Base-by-base conservation (phyloP, 1,284 basidiomycete species). In the Boletellus deceptivus region DNA sequence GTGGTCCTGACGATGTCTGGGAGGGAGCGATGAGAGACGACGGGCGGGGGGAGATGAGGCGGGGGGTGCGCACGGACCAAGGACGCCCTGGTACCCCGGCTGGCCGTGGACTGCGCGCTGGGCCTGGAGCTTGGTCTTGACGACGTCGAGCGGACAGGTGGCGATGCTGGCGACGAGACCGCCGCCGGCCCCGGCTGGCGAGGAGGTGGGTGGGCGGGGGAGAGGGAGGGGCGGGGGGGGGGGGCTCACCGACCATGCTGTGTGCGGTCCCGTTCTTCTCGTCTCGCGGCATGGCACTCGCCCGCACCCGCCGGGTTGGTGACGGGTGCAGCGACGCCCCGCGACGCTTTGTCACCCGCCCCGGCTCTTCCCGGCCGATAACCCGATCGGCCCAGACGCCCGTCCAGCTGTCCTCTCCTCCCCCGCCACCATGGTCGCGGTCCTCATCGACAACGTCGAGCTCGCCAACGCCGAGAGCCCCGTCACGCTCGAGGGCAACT, bases 81-180 rank as follows among this genome's bases (percentile, higher is more conserved):
- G 60, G 48, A 94, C 83, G 39, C 92, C 90, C 60, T 85, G 74
- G 69, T 95, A 94, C 16, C 80, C 83, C 50, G 75, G 70, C 54
- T 86, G 79, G 29, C 86, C 86, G 43, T 76, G 77, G 25, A 84
- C 72, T 22, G 78, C 75, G 52, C 82, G 78, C 70, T 97, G 93
- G 17, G 97, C 96, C 74, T 99, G 96, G 40, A 99, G 73, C 59
- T 92, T 91, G 0, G 96, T 99, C 77, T 99, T 99, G 71, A 99
- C 80, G 41, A 99, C 96, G 70, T 99, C 96, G 51, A 99, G 79
- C 7, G 96, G 96, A 70, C 97, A 99, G 9, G 96, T 99, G 53
- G 94, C 91, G 57, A 99, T 80, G 69, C 90, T 93, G 49, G 92
- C 89, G 59, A 95, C 89, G 54, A 99, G 79, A 54, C 96, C 96